Evolutionary conservation across 768 basidiomycete species (phyloP), one percentile per base, ranked within the genome.

Genomic region (Gymnopilus dilepis): DNA sequence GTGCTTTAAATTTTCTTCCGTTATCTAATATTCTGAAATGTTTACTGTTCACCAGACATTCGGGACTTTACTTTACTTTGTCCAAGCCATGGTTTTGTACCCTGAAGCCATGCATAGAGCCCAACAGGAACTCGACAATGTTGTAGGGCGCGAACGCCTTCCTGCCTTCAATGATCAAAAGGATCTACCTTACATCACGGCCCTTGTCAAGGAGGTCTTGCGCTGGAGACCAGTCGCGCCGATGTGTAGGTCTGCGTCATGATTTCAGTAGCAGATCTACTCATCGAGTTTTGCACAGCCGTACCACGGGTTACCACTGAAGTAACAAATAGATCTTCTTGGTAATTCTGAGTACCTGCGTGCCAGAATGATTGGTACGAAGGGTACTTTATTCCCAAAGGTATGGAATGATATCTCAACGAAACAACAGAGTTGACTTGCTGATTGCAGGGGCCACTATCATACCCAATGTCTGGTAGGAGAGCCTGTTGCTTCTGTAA

Each of bases 301-400:
- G 37, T 59, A 13, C 58, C 50, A 15, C 33, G 47, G 19, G 6
- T 3, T 3, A 22, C 8, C 3, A 28, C 33, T 12, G 11, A 50
- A 37, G 58, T 59, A 59, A 15, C 2, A 26, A 2, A 9, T 17
- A n/a, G 8, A 8, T 21, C 11, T 12, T 15, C 3, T 56, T 56
- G 9, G 33, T 12, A 13, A n/a, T 12, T 3, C 12, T 9, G 9
- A 3, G 30, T 6, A 37, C 13, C 17, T 8, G n/a, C 2, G 22
- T 54, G 19, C 38, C n/a, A 73, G 60, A 78, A 83, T 37, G 82
- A 83, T 59, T 63, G 72, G 13, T 82, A 77, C 56, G 73, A 78
- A 8, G 80, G 79, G 0, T 74, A 76, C 55, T 68, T 73, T 28
- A 80, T 82, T 38, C 81, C 81, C 0, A 78, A 81, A 65, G 80